A percentile compares a stretch with the other conserved stretches of the same genome.
Conservation (phyloP, 2,329 filamentous ascomycete species). For the Colletotrichum spaethianum region DNA sequence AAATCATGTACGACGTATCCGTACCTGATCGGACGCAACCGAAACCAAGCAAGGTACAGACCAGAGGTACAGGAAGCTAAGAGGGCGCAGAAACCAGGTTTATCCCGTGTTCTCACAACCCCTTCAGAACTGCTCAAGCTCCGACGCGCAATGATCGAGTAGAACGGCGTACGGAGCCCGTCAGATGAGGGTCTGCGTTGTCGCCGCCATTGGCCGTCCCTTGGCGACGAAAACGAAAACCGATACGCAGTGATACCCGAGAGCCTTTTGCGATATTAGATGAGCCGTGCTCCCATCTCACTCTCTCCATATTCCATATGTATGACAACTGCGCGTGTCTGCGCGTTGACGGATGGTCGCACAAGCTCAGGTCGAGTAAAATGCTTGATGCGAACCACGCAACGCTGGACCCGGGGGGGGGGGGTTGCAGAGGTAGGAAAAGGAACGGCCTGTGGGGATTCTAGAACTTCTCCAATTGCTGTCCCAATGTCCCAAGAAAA, state of each 20-base stretch:
- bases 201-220: constrained; percentile 7
- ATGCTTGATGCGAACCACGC: constrained; percentile 1
- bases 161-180: constrained; percentile 18
- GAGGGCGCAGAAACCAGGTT: background rate
- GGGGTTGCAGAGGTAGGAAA: background rate
- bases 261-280: background rate
- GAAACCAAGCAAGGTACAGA: background rate
- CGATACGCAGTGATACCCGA: background rate
- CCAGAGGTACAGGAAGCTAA: background rate
- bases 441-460: constrained; percentile 10
- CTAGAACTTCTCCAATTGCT: constrained; percentile 24
- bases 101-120: background rate
- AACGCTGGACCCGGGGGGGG: constrained; percentile 1
- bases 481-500: constrained; percentile 12
- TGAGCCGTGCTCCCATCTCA: background rate
- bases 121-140: background rate
- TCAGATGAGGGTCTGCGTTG: constrained; percentile 15
- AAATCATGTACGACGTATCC: constrained; percentile 2
- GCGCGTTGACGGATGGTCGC: background rate
- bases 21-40: constrained; percentile 2
- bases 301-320: background rate
- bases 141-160: background rate
- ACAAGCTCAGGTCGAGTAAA: constrained; percentile 13
- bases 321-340: constrained; percentile 19
- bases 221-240: constrained; percentile 31